A percentile compares a stretch with the other conserved stretches of the same genome.
Evolutionary conservation across 495 filamentous ascomycete species (phyloP).

Genomic region (Xylaria nigripes): DNA sequence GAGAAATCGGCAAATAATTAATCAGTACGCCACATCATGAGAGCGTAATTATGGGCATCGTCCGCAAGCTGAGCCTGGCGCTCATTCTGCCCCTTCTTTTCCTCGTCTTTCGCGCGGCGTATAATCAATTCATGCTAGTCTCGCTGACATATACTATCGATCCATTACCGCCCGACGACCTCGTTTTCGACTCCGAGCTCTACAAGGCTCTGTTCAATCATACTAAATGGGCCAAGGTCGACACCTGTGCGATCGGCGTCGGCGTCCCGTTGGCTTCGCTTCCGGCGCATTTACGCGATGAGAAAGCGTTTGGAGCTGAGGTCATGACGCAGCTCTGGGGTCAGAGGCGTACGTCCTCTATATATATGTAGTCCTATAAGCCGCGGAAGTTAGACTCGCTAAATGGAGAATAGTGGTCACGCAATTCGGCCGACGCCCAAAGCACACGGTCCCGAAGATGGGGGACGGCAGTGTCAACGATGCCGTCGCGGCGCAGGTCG

Average conservation of each 20-base stretch:
- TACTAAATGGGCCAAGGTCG: slow-evolving; percentile 12
- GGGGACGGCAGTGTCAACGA: slow-evolving; percentile 7
- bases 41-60: slow-evolving; percentile 3
- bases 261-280: neutral
- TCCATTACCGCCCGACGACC: slow-evolving; percentile 1
- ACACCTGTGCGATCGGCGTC: slow-evolving; percentile 9
- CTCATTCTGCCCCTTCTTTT: slow-evolving; percentile 6
- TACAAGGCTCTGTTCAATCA: slow-evolving; percentile 9
- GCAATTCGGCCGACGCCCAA: slow-evolving; percentile 1
- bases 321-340: slow-evolving; percentile 10
- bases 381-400: neutral
- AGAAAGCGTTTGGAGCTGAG: slow-evolving; percentile 3
- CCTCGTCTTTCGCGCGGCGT: slow-evolving; percentile 5
- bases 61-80: slow-evolving; percentile 11
- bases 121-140: slow-evolving; percentile 7
- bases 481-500: slow-evolving; percentile 5
- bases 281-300: neutral
- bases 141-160: slow-evolving; percentile 6
- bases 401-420: slow-evolving; percentile 2
- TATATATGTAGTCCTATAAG: neutral
- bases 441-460: slow-evolving; percentile 3
- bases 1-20: neutral
- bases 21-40: neutral
- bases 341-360: slow-evolving; percentile 6
- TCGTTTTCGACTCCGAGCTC: slow-evolving; percentile 6